Evolutionary conservation across 2,329 filamentous ascomycete species (phyloP).

Genomic region (Penicillium polonicum): DNA sequence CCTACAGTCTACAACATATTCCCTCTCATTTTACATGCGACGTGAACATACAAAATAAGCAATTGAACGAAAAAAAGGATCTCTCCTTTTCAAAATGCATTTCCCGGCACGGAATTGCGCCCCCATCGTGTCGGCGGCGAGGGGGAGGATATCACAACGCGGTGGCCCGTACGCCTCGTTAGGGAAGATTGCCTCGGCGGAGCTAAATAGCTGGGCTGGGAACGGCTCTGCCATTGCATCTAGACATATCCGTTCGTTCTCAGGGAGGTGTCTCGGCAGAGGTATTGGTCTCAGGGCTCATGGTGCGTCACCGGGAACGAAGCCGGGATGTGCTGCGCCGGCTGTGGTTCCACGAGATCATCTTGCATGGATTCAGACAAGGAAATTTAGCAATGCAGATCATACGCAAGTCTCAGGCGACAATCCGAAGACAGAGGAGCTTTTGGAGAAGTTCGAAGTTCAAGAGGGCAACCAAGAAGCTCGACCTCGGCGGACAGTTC

Average conservation of each 20-base stretch:
- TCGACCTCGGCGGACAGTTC: conserved; percentile 29
- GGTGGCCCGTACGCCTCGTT: not conserved
- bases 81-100: conserved; percentile 6
- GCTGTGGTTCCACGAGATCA: not conserved
- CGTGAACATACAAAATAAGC: not conserved
- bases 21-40: not conserved
- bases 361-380: conserved; percentile 8
- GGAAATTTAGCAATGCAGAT: conserved; percentile 19
- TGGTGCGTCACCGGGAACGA: not conserved
- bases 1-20: not conserved
- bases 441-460: conserved; percentile 39
- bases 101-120: conserved; percentile 10
- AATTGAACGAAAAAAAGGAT: not conserved
- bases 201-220: not conserved
- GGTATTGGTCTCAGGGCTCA: not conserved
- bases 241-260: not conserved
- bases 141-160: conserved; percentile 4
- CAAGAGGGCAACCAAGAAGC: conserved; percentile 29
- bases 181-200: not conserved
- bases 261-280: not conserved
- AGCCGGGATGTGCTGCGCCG: not conserved
- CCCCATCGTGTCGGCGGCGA: conserved; percentile 10
- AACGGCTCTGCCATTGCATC: not conserved
- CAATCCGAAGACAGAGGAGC: conserved; percentile 37
- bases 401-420: conserved; percentile 19